phyloP scores from a whole-genome alignment of 176 grass and related monocot species.

The Puccinellia tenuiflora region DNA sequence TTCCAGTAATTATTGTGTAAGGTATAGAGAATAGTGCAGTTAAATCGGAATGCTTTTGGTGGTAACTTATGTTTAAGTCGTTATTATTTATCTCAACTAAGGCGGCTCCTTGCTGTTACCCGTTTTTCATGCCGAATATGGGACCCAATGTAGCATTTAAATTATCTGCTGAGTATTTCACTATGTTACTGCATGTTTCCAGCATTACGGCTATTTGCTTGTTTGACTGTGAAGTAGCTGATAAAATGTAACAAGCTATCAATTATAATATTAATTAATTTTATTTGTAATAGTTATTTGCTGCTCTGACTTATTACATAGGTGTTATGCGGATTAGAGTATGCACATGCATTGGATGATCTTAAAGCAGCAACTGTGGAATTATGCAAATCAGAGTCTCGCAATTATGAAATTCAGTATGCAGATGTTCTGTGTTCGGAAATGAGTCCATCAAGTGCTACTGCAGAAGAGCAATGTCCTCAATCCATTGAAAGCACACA shows the following conservation, averaged over 20 bases:
- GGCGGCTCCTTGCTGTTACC: too few relatives aligned
- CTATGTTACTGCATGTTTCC: background rate
- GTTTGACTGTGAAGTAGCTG: background rate
- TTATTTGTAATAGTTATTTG: background rate
- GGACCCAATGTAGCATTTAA: too few relatives aligned
- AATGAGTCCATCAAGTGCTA: constrained; percentile 49
- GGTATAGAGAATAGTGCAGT: too few relatives aligned
- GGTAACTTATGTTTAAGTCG: too few relatives aligned
- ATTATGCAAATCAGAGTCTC: constrained; percentile 28
- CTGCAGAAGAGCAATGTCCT: constrained; percentile 14
- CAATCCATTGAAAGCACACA: constrained; percentile 4
- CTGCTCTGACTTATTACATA: constrained; percentile 17
- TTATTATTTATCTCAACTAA: too few relatives aligned
- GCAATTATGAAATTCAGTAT: constrained; percentile 42
- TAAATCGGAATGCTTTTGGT: too few relatives aligned
- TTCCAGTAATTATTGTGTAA: background rate
- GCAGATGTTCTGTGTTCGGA: constrained; percentile 54
- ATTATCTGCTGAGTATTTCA: too few relatives aligned
- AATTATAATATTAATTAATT: background rate
- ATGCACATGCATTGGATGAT: constrained; percentile 57
- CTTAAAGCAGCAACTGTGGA: constrained; percentile 42
- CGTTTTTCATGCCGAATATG: too few relatives aligned
- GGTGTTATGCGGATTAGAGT: constrained; percentile 91
- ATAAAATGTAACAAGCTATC: background rate
- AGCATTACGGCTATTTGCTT: background rate